Evolutionary conservation across 2,329 filamentous ascomycete species (phyloP).

Genomic region (Nigrospora sphaerica): DNA sequence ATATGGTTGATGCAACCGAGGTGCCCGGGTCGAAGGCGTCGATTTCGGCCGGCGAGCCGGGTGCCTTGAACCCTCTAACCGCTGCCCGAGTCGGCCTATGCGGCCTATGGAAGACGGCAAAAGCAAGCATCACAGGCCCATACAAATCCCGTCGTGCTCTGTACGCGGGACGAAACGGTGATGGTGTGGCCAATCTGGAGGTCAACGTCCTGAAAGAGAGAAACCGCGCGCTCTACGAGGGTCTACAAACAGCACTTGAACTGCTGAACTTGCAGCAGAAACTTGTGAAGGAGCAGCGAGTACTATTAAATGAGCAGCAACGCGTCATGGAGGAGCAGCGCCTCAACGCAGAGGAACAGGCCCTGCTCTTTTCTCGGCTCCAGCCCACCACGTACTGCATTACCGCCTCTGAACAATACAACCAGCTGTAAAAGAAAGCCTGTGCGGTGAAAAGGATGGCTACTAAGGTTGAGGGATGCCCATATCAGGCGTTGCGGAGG

Average conservation of each 20-base stretch:
- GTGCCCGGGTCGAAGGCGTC: neutral
- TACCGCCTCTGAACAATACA: no score
- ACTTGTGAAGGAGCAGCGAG: neutral
- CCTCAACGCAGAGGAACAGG: neutral
- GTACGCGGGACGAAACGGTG: no score
- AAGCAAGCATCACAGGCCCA: no score
- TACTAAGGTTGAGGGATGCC: no score
- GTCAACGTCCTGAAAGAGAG: neutral
- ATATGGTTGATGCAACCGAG: neutral
- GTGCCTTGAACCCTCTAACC: neutral
- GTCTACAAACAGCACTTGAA: neutral
- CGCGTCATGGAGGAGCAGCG: slow-evolving; percentile 2
- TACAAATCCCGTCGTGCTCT: no score
- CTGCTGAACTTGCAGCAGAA: slow-evolving; percentile 1
- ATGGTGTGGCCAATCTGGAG: no score
- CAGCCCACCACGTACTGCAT: no score
- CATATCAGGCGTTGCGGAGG: no score
- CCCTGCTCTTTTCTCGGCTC: no score
- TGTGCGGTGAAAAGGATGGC: no score
- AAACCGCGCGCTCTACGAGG: neutral
- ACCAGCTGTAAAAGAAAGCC: no score
- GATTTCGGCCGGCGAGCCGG: neutral
- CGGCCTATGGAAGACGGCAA: neutral
- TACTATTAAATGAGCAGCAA: neutral
- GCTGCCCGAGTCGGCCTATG: neutral